Percentiles rank a stretch among this genome's conserved stretches.
Conservation (phyloP, 352 stramenopile species). For the Phytophthora capsici region DNA sequence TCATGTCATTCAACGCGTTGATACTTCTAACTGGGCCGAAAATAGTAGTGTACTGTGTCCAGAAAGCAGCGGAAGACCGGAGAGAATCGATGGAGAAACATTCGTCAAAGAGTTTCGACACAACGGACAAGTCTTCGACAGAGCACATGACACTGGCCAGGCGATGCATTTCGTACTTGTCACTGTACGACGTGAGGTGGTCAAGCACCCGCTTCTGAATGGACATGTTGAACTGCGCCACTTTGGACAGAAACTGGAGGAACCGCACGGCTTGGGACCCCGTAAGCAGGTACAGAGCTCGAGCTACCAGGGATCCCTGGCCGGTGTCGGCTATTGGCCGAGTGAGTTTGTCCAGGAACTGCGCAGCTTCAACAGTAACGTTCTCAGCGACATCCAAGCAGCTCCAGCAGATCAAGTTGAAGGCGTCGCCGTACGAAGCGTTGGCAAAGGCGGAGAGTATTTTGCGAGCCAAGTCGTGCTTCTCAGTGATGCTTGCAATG, state of each 20-base stretch:
- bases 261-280: slow-evolving; percentile 62
- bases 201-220: slow-evolving; percentile 55
- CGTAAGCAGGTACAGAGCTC: slow-evolving; percentile 65
- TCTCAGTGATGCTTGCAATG: slow-evolving; percentile 64
- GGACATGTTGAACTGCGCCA: slow-evolving; percentile 63
- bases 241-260: slow-evolving; percentile 75
- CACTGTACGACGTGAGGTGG: slow-evolving; percentile 52
- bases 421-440: slow-evolving; percentile 55
- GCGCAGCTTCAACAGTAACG: slow-evolving; percentile 68
- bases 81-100: slow-evolving; percentile 38
- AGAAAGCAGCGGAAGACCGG: slow-evolving; percentile 44
- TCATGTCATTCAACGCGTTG: slow-evolving; percentile 20
- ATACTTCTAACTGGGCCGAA: slow-evolving; percentile 45
- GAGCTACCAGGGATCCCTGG: slow-evolving; percentile 28
- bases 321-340: slow-evolving; percentile 15
- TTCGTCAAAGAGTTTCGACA: slow-evolving; percentile 44
- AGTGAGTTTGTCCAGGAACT: slow-evolving; percentile 67
- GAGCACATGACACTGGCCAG: slow-evolving; percentile 53
- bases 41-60: slow-evolving; percentile 56
- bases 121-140: slow-evolving; percentile 50
- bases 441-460: slow-evolving; percentile 64
- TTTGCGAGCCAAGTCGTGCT: slow-evolving; percentile 55
- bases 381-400: slow-evolving; percentile 72
- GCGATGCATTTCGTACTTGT: slow-evolving; percentile 56
- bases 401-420: slow-evolving; percentile 75